phyloP scores from a whole-genome alignment of 306 rosid species.

The Gleditsia sinensis region DNA sequence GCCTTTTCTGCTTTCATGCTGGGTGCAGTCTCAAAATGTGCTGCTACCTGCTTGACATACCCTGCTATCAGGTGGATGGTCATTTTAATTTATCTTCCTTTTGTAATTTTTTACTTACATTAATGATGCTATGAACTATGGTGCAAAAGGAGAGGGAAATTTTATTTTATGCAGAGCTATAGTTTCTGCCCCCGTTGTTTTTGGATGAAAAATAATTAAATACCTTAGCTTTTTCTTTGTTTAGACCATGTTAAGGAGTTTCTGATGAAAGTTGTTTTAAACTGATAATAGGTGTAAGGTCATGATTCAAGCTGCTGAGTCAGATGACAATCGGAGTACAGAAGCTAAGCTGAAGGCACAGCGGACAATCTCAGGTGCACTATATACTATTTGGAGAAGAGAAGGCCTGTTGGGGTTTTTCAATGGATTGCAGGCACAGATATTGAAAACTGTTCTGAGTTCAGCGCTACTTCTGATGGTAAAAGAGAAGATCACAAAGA shows the following conservation, averaged over 20 bases:
- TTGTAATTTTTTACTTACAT: neutral
- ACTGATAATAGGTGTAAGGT: conserved; percentile 75
- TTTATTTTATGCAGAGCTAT: neutral
- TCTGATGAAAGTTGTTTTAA: conserved; percentile 31
- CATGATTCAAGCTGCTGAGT: conserved; percentile 86
- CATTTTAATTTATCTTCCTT: conserved; percentile 23
- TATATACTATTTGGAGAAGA: conserved; percentile 69
- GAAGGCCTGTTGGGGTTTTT: conserved; percentile 87
- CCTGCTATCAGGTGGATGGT: conserved; percentile 90
- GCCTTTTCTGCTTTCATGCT: conserved; percentile 79
- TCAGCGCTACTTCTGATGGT: conserved; percentile 89
- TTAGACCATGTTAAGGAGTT: conserved; percentile 18
- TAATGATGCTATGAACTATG: neutral
- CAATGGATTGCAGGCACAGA: conserved; percentile 92
- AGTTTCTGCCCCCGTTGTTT: conserved; percentile 11
- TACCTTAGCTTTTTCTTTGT: conserved; percentile 8
- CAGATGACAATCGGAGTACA: conserved; percentile 47
- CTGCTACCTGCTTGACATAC: conserved; percentile 89
- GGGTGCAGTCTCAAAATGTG: conserved; percentile 93
- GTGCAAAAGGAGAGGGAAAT: conserved; percentile 5
- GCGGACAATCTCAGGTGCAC: conserved; percentile 72
- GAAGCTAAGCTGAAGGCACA: conserved; percentile 53
- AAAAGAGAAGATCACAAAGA: conserved; percentile 86
- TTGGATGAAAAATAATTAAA: conserved; percentile 6
- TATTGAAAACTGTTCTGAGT: conserved; percentile 90